A percentile compares a stretch with the other conserved stretches of the same genome.
These are phyloP conservation scores for Nidula microcarpa DNA, from an alignment of 768 basidiomycete genomes.

Conservation along the genomic window DNA sequence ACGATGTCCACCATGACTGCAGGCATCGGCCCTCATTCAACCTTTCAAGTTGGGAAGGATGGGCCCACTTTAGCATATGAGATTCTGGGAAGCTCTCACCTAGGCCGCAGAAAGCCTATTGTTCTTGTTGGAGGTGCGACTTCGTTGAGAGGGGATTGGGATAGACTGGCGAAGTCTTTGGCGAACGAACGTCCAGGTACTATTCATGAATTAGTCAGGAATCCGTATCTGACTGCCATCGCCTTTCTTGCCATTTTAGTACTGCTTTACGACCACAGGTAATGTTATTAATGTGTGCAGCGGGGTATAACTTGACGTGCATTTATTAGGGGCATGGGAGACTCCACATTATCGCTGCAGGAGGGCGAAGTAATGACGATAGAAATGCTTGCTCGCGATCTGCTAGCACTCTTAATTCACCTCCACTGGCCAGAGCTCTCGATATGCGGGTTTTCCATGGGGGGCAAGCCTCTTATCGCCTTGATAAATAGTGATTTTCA, in stretches of 20 bases:
- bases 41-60: conserved; percentile 26
- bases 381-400: conserved; percentile 41
- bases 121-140: conserved; percentile 41
- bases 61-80: conserved; percentile 41
- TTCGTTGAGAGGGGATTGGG: conserved; percentile 33
- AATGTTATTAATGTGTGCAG: not conserved
- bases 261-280: conserved; percentile 37
- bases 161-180: conserved; percentile 28
- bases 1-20: not conserved
- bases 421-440: conserved; percentile 38
- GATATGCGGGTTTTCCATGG: conserved; percentile 51
- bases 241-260: conserved; percentile 19
- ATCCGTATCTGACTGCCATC: not conserved
- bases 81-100: conserved; percentile 29
- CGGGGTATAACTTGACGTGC: not conserved
- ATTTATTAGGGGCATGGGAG: conserved; percentile 39
- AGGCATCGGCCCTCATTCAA: conserved; percentile 4
- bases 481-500: not conserved
- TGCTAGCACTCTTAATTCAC: conserved; percentile 30
- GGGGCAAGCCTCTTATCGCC: conserved; percentile 14
- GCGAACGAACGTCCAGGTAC: conserved; percentile 35
- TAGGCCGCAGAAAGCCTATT: conserved; percentile 26
- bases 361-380: conserved; percentile 37
- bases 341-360: conserved; percentile 28
- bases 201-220: not conserved